Conservation (phyloP, 164 flowering plant genomes). For the Platanus orientalis region DNA sequence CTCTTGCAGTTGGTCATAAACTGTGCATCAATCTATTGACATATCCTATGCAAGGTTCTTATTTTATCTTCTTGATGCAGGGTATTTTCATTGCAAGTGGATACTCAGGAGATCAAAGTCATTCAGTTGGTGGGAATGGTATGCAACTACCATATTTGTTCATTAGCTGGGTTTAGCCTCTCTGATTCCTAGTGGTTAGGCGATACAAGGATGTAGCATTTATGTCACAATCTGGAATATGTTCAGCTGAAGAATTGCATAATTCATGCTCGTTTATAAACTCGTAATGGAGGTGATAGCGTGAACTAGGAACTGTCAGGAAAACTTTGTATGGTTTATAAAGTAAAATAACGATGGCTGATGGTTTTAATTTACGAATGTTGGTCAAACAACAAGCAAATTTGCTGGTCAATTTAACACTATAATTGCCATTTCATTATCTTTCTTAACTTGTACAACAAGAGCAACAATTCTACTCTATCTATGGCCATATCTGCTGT, state of each 20-base stretch:
- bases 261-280: no score
- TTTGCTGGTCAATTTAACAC: not conserved
- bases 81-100: constrained; percentile 53
- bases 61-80: constrained; percentile 32
- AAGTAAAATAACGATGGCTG: not conserved
- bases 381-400: not conserved
- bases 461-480: no score
- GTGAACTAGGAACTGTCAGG: no score
- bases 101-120: constrained; percentile 41
- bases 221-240: no score
- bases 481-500: no score
- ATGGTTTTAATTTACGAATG: not conserved
- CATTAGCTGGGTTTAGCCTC: not conserved
- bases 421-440: no score
- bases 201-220: not conserved
- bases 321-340: not conserved
- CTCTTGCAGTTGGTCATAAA: not conserved
- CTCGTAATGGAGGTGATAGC: no score
- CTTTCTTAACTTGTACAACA: no score
- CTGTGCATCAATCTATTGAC: not conserved
- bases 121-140: constrained; percentile 57
- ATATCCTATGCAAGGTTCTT: not conserved
- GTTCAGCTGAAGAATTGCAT: no score
- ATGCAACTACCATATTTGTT: constrained; percentile 1
- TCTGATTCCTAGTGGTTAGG: not conserved